These are phyloP conservation scores for Parafenestella ontariensis DNA, from an alignment of 2,329 filamentous ascomycete genomes.

Conservation along the genomic window DNA sequence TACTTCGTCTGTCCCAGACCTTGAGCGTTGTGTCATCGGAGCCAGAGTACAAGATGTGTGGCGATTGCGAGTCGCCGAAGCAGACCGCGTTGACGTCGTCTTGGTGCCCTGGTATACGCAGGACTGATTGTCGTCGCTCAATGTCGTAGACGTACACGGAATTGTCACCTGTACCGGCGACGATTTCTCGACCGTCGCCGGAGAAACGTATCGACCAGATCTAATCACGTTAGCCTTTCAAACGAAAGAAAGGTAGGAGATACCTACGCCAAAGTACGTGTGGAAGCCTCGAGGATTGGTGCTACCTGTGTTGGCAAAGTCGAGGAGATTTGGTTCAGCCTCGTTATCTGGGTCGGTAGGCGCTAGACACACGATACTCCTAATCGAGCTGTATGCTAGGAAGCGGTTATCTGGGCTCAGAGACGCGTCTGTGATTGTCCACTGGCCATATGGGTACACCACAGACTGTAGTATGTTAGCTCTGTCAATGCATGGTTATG, in stretches of 20 bases:
- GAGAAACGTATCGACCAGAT: constrained; percentile 95
- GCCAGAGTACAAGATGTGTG: constrained; percentile 94
- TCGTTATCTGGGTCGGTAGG: constrained; percentile 84
- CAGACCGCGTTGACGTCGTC: constrained; percentile 97
- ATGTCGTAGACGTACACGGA: constrained; percentile 92
- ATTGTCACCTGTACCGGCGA: constrained; percentile 82
- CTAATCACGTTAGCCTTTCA: constrained; percentile 35
- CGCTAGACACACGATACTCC: constrained; percentile 82
- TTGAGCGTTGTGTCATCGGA: constrained; percentile 94
- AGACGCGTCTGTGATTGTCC: constrained; percentile 95
- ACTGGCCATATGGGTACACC: constrained; percentile 82
- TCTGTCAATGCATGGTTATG: background rate
- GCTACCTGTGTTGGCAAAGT: constrained; percentile 66
- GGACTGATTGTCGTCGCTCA: constrained; percentile 75
- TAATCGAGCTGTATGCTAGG: constrained; percentile 90
- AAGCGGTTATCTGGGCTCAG: constrained; percentile 91
- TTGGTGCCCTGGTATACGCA: constrained; percentile 78
- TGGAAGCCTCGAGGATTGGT: constrained; percentile 47
- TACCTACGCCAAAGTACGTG: constrained; percentile 41
- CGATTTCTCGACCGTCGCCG: constrained; percentile 86
- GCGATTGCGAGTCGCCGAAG: constrained; percentile 86
- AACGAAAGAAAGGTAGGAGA: background rate
- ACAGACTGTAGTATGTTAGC: constrained; percentile 70
- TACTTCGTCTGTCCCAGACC: constrained; percentile 87
- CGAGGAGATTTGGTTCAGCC: constrained; percentile 80